Base-by-base conservation (phyloP, 2,329 filamentous ascomycete genomes). In the Beauveria rudraprayagi region DNA sequence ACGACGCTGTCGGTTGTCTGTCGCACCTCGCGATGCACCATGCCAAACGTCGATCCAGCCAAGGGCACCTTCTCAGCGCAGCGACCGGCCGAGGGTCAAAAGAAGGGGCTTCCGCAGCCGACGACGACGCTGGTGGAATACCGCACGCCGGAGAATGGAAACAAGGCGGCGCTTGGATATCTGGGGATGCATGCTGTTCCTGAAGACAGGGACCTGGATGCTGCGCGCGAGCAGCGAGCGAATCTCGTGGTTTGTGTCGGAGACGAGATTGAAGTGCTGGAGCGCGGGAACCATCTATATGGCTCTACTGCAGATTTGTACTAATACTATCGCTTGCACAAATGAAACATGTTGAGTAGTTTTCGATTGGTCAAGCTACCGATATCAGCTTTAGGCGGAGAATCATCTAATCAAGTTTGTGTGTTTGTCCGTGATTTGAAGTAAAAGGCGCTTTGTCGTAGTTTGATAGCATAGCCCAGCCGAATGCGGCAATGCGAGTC, bases 111-210 rank as follows among this genome's bases (percentile, higher is more conserved):
- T 5, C 65, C 68, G 0, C 69, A 71, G 58, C 69, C 69, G 0
- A 69, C 68, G 16, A 66, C 69, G 8, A 67, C 69, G 0, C 16
- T 71, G 41, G 50, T 67, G 0, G 52, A 65, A 30, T 17, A 67
- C 17, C 64, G 69, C 0, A 71, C 64, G 0, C 64, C 68, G 0
- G 69, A 71, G 34, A 51, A 62, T 11, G 69, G 69, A 1, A 71
- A 71, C 10, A 65, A 64, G 0, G 65, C 53, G 14, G 69, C 69
- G 17, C 57, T 71, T 19, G 69, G 69, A 0, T 71, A 71, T 22
- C 30, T 71, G 16, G 69, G 69, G 2, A 70, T 71, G 67, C 69
- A 70, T 43, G 68, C 68, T n/a, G 69, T 71, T 1, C 69, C 69
- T 0, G 69, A 70, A 9, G 66, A 69, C 6, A 48, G 59, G 4